Conservation (phyloP, 202 grass and related monocot species). For the Tripidium arundinaceum region DNA sequence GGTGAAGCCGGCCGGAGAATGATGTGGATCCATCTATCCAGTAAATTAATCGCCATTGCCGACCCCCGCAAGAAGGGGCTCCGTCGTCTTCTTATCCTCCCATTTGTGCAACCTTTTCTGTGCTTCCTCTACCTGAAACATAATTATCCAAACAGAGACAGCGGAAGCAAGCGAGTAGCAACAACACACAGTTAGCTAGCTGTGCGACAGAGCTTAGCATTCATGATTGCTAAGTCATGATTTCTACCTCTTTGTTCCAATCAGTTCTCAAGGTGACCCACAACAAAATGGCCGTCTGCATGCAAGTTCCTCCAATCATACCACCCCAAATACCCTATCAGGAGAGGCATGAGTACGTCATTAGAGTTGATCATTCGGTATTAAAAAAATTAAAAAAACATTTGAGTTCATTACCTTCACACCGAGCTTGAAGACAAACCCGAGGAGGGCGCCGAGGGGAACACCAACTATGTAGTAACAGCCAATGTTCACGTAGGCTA, state of each 20-base stretch:
- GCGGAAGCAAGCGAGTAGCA: no score
- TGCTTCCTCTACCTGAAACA: conserved; percentile 57
- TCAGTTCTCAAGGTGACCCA: conserved; percentile 84
- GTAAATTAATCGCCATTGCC: background rate
- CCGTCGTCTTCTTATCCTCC: conserved; percentile 53
- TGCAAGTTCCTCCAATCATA: conserved; percentile 77
- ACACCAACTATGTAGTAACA: conserved; percentile 81
- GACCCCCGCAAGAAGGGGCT: conserved; percentile 49
- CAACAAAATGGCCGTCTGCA: conserved; percentile 68
- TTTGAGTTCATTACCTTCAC: conserved; percentile 40
- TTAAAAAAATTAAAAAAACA: background rate
- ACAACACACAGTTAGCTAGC: no score
- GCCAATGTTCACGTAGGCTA: conserved; percentile 80
- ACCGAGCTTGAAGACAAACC: conserved; percentile 59
- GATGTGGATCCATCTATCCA: no score
- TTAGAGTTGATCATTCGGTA: background rate
- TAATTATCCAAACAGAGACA: no score
- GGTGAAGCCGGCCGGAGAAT: background rate
- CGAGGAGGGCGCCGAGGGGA: conserved; percentile 64
- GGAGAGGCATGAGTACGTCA: background rate
- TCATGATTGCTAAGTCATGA: no score
- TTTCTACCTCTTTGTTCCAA: conserved; percentile 73
- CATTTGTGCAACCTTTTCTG: conserved; percentile 65
- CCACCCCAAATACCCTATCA: conserved; percentile 76
- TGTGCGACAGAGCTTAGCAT: no score